These are phyloP conservation scores for Cystofilobasidium capitatum DNA, from an alignment of 768 basidiomycete genomes.

Conservation along the genomic window DNA sequence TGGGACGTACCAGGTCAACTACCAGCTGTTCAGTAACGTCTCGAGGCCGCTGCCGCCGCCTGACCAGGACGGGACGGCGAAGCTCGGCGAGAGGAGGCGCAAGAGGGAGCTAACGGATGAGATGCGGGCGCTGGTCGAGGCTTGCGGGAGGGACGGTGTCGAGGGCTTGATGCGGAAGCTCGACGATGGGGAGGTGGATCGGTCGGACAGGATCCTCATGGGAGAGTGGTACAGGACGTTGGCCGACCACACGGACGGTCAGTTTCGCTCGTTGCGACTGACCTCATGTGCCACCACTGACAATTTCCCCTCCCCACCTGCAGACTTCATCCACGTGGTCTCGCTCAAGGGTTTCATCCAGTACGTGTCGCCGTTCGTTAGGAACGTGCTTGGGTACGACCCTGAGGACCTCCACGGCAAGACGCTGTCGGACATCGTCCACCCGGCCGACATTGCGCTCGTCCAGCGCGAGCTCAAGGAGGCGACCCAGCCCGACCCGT, in stretches of 20 bases:
- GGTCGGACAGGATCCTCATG: slow-evolving; percentile 12
- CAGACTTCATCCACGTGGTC: slow-evolving; percentile 80
- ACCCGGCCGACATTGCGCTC: slow-evolving; percentile 72
- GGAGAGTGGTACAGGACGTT: slow-evolving; percentile 26
- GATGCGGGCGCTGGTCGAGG: slow-evolving; percentile 14
- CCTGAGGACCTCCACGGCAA: slow-evolving; percentile 72
- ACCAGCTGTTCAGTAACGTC: slow-evolving; percentile 31
- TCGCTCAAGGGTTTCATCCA: slow-evolving; percentile 86
- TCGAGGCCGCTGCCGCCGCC: slow-evolving; percentile 16
- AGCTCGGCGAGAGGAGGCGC: no score
- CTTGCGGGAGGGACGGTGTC: background rate
- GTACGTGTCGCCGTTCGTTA: slow-evolving; percentile 80
- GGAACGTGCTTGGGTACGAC: slow-evolving; percentile 71
- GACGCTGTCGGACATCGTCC: slow-evolving; percentile 68
- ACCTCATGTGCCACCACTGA: background rate
- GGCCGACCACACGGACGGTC: slow-evolving; percentile 43
- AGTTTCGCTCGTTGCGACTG: slow-evolving; percentile 1
- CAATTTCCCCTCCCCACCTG: background rate
- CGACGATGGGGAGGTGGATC: background rate
- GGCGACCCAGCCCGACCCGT: slow-evolving; percentile 36
- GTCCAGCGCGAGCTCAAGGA: slow-evolving; percentile 81
- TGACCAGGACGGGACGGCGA: no score
- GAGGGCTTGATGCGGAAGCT: background rate
- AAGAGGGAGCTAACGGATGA: slow-evolving; percentile 1
- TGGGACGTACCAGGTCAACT: slow-evolving; percentile 65